Conservation (phyloP, 495 filamentous ascomycete genomes). For the Aspergillus olivimuriae region DNA sequence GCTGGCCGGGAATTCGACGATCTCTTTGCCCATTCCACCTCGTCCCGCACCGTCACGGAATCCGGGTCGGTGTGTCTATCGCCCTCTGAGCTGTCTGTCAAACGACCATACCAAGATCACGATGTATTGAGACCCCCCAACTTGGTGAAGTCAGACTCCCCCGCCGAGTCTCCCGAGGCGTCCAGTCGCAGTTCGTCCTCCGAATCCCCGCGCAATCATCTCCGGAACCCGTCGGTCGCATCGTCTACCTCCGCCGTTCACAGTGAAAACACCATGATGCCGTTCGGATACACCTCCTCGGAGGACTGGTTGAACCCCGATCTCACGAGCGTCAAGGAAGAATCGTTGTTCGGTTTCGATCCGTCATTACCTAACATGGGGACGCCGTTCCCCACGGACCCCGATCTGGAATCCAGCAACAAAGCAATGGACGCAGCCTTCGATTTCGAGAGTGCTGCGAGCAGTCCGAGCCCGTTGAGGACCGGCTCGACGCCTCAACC, state of each 20-base stretch:
- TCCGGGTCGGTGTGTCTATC: constrained; percentile 27
- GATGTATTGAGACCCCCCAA: constrained; percentile 31
- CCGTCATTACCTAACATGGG: constrained; percentile 30
- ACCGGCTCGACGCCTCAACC: constrained; percentile 22
- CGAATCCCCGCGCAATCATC: constrained; percentile 37
- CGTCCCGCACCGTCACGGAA: constrained; percentile 21
- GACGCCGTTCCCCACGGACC: constrained; percentile 24
- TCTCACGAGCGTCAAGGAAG: constrained; percentile 32
- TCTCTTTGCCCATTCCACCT: constrained; percentile 30
- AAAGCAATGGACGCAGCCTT: constrained; percentile 59
- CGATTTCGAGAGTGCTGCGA: constrained; percentile 64
- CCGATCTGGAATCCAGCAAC: constrained; percentile 51
- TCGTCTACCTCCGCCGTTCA: constrained; percentile 36
- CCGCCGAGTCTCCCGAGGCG: constrained; percentile 37
- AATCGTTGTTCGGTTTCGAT: constrained; percentile 35
- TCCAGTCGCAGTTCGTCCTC: constrained; percentile 41
- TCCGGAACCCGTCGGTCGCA: constrained; percentile 33
- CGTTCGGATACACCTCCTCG: constrained; percentile 26
- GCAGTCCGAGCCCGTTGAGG: constrained; percentile 53
- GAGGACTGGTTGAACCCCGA: constrained; percentile 41
- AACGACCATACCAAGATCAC: constrained; percentile 27
- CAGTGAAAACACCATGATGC: constrained; percentile 33
- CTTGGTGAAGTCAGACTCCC: constrained; percentile 32
- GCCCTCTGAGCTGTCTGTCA: constrained; percentile 22
- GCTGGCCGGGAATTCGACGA: constrained; percentile 42